Evolutionary conservation across 257 asterid genomes (phyloP).

Genomic region (Pogostemon cablin): DNA sequence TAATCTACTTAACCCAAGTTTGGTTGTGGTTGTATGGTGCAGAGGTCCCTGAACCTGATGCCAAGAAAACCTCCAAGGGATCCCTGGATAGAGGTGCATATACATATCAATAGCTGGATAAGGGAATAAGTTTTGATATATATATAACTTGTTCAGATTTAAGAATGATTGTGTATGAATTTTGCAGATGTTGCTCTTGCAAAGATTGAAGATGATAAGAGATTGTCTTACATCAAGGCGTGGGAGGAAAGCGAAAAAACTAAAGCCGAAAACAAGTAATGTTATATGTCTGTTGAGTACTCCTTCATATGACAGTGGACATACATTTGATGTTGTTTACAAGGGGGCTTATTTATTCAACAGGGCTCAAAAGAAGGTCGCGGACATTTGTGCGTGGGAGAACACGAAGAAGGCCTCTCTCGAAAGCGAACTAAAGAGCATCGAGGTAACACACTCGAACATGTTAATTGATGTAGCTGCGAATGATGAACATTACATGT

Average conservation of each 20-base stretch:
- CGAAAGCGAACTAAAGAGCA: slow-evolving; percentile 64
- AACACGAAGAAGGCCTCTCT: slow-evolving; percentile 71
- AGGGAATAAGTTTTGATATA: too few species aligned
- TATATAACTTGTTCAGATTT: not conserved
- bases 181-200: slow-evolving; percentile 77
- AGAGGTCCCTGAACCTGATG: slow-evolving; percentile 51
- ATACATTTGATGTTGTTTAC: too few species aligned
- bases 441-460: slow-evolving; percentile 55
- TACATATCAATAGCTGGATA: not conserved
- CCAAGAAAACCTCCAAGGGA: slow-evolving; percentile 54
- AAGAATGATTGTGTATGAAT: slow-evolving; percentile 19
- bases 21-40: slow-evolving; percentile 16
- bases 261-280: slow-evolving; percentile 82
- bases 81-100: slow-evolving; percentile 74
- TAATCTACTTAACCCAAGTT: too few species aligned
- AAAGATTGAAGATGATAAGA: slow-evolving; percentile 66
- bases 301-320: too few species aligned
- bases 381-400: slow-evolving; percentile 77
- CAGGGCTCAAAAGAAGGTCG: slow-evolving; percentile 78
- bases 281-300: slow-evolving; percentile 5
- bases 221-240: slow-evolving; percentile 65
- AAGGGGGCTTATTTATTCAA: slow-evolving; percentile 4
- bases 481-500: not conserved
- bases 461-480: not conserved
- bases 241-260: slow-evolving; percentile 84